Evolutionary conservation across 352 stramenopile genomes (phyloP), one percentile per base, ranked within the genome.

Genomic region (Phytophthora fragariaefolia): DNA sequence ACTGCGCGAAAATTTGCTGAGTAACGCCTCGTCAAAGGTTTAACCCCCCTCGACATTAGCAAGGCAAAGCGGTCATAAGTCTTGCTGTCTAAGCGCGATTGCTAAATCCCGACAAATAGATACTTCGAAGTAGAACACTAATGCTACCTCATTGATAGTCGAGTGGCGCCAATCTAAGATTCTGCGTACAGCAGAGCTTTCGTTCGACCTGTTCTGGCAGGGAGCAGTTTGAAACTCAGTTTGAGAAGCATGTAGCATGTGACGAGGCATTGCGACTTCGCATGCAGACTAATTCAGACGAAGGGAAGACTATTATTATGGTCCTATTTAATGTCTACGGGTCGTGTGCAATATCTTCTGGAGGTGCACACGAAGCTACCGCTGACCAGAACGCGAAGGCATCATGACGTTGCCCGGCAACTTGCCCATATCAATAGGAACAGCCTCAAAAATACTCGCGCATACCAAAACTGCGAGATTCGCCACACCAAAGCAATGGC

Each of bases 1-100:
- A 65, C 50, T 85, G 38, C 76, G 76, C 24, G 79, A 87, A 17
- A 74, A 74, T 47, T 26, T 87, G 42, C 59, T 87, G 17, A 87
- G 79, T 49, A 56, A 13, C 20, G 30, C 23, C 2, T 76, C 59
- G 18, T 69, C 58, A 1, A 73, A 65, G 26, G 53, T 62, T n/a
- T n/a, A n/a, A n/a, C n/a, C n/a, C n/a, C n/a, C n/a, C n/a, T n/a
- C n/a, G n/a, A n/a, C n/a, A n/a, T n/a, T n/a, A n/a, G n/a, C n/a
- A n/a, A n/a, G n/a, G n/a, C n/a, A n/a, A n/a, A n/a, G n/a, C n/a
- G n/a, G n/a, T n/a, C n/a, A n/a, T n/a, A n/a, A n/a, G n/a, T n/a
- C n/a, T n/a, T n/a, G n/a, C n/a, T n/a, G n/a, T n/a, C 6, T 63
- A 32, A 67, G 36, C 12, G 20, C 17, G 3, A 24, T 17, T 38